A percentile compares a stretch with the other conserved stretches of the same genome.
These are phyloP conservation scores for Xylaria venustula DNA, from an alignment of 495 filamentous ascomycete genomes.

Conservation along the genomic window DNA sequence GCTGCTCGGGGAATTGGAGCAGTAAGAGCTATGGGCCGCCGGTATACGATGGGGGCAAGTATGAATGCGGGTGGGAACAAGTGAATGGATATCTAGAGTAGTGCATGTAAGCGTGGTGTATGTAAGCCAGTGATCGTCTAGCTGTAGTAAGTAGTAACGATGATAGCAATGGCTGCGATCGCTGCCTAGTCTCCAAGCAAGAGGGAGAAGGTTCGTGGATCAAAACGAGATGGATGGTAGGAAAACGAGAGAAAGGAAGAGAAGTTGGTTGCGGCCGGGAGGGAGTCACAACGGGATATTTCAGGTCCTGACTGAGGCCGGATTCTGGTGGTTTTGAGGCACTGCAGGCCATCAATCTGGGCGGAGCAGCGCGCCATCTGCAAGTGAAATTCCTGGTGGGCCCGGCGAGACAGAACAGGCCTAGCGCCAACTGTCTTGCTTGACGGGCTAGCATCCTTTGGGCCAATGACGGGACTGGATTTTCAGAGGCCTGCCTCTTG, in stretches of 20 bases:
- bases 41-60: background rate
- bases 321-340: constrained; percentile 13
- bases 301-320: constrained; percentile 32
- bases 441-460: too few species aligned
- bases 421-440: background rate
- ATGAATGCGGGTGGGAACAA: background rate
- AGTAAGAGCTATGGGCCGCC: background rate
- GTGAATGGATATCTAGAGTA: background rate
- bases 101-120: background rate
- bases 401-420: constrained; percentile 15
- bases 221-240: constrained; percentile 16
- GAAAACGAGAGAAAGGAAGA: constrained; percentile 29
- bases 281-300: constrained; percentile 53
- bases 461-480: background rate
- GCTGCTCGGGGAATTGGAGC: background rate
- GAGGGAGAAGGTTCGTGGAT: constrained; percentile 21
- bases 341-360: constrained; percentile 24
- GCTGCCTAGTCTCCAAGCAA: constrained; percentile 20
- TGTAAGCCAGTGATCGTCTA: too few species aligned
- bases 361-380: constrained; percentile 28
- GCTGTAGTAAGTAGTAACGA: too few species aligned
- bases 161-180: background rate
- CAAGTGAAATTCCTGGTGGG: constrained; percentile 14
- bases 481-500: background rate
- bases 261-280: constrained; percentile 25